Evolutionary conservation across 1,284 basidiomycete species (phyloP).

Genomic region (Heimioporus punctisporus): DNA sequence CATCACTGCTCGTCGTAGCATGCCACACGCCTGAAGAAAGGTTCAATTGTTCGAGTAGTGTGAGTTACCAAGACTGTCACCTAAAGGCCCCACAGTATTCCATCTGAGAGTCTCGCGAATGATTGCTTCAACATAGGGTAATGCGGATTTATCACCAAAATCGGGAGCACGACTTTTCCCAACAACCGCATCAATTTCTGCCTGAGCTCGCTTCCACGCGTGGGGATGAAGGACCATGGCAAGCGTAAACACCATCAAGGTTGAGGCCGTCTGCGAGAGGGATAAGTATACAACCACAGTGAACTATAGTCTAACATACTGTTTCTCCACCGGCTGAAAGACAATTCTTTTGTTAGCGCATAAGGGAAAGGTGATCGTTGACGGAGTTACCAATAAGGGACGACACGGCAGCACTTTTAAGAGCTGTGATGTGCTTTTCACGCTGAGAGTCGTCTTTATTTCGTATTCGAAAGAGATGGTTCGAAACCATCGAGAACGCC

Average conservation of each 20-base stretch:
- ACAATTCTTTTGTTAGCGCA: too few species aligned
- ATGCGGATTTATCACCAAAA: slow-evolving; percentile 35
- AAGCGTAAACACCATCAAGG: slow-evolving; percentile 29
- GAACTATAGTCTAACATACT: slow-evolving; percentile 1
- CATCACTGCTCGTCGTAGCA: slow-evolving; percentile 8
- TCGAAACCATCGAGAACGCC: slow-evolving; percentile 12
- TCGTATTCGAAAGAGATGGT: slow-evolving; percentile 12
- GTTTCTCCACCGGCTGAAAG: slow-evolving; percentile 13
- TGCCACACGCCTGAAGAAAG: slow-evolving; percentile 22
- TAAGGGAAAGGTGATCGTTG: neutral
- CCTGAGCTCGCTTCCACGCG: slow-evolving; percentile 34
- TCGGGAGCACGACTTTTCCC: slow-evolving; percentile 38
- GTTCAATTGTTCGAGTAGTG: neutral
- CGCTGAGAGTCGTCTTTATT: slow-evolving; percentile 4
- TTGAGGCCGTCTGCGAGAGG: slow-evolving; percentile 5
- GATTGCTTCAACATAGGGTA: slow-evolving; percentile 41
- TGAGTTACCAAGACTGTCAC: neutral
- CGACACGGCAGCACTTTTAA: slow-evolving; percentile 10
- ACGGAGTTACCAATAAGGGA: neutral
- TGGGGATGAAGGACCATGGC: slow-evolving; percentile 37
- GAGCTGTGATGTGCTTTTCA: neutral
- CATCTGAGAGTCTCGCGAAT: slow-evolving; percentile 40
- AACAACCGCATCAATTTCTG: slow-evolving; percentile 39
- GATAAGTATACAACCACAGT: neutral
- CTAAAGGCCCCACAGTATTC: slow-evolving; percentile 16